Percentiles rank a stretch among this genome's conserved stretches.
Evolutionary conservation across 352 stramenopile genomes (phyloP).

Genomic region (Blastocystis sp.): DNA sequence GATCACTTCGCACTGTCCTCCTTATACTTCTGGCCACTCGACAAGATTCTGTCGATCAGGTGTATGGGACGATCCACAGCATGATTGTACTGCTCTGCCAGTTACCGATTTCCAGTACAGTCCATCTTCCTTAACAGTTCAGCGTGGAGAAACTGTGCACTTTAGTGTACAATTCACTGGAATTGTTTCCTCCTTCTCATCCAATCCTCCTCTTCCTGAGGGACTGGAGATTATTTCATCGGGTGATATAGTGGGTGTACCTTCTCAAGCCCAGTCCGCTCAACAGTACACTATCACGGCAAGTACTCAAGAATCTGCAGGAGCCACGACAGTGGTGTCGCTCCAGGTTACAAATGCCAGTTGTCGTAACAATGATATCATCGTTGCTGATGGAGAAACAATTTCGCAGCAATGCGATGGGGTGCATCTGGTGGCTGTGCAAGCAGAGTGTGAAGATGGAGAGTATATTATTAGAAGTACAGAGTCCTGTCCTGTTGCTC

Average conservation of each 20-base stretch:
- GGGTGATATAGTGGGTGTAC: background rate
- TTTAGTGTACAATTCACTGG: background rate
- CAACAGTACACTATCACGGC: background rate
- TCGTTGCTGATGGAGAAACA: background rate
- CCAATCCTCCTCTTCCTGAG: background rate
- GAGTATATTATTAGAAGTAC: background rate
- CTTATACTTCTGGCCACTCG: background rate
- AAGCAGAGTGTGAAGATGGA: background rate
- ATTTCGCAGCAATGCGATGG: background rate
- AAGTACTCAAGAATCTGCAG: background rate
- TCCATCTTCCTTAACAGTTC: background rate
- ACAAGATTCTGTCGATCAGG: constrained; percentile 1
- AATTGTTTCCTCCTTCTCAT: background rate
- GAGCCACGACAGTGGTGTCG: background rate
- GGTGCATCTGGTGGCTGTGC: background rate
- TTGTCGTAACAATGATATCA: background rate
- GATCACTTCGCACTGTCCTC: background rate
- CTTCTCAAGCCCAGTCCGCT: background rate
- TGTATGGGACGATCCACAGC: background rate
- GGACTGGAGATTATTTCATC: background rate
- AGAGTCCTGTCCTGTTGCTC: background rate
- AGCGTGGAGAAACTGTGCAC: background rate
- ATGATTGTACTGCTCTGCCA: background rate
- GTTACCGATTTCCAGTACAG: background rate
- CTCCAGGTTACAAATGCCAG: background rate